Conservation (phyloP, 2,329 filamentous ascomycete species). For the Ascochyta koolunga region DNA sequence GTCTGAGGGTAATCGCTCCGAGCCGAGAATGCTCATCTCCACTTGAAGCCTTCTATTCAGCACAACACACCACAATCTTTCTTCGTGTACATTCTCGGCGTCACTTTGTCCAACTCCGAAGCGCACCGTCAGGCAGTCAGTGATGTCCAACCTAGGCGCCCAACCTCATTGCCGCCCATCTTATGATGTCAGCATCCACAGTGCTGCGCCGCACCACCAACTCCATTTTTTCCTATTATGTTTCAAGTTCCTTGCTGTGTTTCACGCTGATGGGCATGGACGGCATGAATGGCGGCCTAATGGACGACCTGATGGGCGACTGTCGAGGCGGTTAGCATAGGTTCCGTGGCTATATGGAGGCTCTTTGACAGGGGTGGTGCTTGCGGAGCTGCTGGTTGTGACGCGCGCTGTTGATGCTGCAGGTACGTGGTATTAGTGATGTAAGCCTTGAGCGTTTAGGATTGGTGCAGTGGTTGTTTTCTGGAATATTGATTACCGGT, state of each 20-base stretch:
- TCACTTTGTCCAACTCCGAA: conserved; percentile 30
- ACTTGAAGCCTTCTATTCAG: neutral
- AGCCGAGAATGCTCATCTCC: no score
- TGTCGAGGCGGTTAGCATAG: conserved; percentile 3
- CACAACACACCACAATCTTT: neutral
- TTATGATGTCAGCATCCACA: conserved; percentile 4
- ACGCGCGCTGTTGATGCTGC: neutral
- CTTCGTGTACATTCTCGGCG: neutral
- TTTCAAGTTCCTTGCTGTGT: conserved; percentile 12
- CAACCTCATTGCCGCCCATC: conserved; percentile 7
- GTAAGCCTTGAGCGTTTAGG: neutral
- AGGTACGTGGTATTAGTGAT: neutral
- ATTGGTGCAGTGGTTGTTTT: neutral
- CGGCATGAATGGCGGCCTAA: conserved; percentile 4
- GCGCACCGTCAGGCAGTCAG: conserved; percentile 19
- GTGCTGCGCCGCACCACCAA: conserved; percentile 18
- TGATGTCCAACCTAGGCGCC: conserved; percentile 9
- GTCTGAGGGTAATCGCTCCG: no score
- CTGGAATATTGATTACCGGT: no score
- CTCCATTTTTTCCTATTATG: neutral
- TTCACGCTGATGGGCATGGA: conserved; percentile 5
- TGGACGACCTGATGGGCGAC: conserved; percentile 10
- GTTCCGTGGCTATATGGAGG: neutral
- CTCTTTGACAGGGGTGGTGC: neutral
- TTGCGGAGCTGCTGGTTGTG: neutral